A percentile compares a stretch with the other conserved stretches of the same genome.
phyloP scores from a whole-genome alignment of 2,329 filamentous ascomycete species.

The Teratosphaeria destructans region DNA sequence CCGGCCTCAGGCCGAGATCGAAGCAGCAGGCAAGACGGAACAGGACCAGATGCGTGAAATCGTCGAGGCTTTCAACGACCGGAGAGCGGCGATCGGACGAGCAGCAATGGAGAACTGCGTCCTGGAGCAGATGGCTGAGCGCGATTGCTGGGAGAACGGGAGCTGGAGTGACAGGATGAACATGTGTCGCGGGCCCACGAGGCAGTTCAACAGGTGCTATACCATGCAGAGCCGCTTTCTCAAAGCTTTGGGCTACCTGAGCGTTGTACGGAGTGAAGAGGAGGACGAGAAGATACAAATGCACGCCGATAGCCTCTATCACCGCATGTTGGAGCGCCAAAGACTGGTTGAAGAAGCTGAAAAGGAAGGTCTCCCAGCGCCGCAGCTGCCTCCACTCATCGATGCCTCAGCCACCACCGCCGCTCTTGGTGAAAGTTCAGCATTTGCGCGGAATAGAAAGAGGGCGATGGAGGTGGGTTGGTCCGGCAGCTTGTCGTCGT shows the following conservation, averaged over 20 bases:
- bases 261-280: conserved; percentile 51
- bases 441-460: conserved; percentile 18
- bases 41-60: conserved; percentile 73
- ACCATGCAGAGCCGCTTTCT: conserved; percentile 84
- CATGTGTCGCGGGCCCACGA: conserved; percentile 71
- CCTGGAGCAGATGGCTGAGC: conserved; percentile 72
- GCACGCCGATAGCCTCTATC: conserved; percentile 86
- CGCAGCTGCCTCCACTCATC: conserved; percentile 50
- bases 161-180: conserved; percentile 58
- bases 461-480: conserved; percentile 18
- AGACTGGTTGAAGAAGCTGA: conserved; percentile 59
- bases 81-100: conserved; percentile 64
- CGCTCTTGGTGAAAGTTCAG: conserved; percentile 21
- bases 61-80: conserved; percentile 72
- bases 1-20: conserved; percentile 58
- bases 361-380: conserved; percentile 42
- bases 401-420: conserved; percentile 16
- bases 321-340: conserved; percentile 78
- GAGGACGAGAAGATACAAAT: conserved; percentile 83
- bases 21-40: conserved; percentile 59
- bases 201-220: conserved; percentile 75
- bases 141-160: conserved; percentile 69
- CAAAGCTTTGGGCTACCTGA: conserved; percentile 79
- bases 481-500: conserved; percentile 38
- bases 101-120: conserved; percentile 91